Conservation (phyloP, 1,284 basidiomycete species). For the Mrakiaceae sp. region DNA sequence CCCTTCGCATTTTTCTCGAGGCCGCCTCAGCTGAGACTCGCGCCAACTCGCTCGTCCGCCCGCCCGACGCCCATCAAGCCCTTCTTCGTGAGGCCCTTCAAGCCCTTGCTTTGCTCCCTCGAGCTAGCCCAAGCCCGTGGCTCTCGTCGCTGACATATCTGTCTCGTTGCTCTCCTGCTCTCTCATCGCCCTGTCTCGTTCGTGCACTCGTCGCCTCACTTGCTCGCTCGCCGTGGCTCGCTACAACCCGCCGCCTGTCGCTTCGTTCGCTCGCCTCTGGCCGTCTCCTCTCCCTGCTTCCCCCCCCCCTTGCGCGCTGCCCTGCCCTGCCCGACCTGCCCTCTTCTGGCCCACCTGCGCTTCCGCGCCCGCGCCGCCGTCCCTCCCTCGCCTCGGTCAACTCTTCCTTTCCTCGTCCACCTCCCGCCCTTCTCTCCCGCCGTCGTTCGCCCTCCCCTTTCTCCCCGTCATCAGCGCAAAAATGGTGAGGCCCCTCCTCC, state of each 20-base stretch:
- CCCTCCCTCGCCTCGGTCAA: neutral
- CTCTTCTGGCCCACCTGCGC: neutral
- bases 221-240: neutral
- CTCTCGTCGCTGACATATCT: too few species aligned
- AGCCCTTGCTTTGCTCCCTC: too few species aligned
- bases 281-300: neutral
- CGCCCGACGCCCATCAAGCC: too few species aligned
- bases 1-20: too few species aligned
- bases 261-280: neutral
- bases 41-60: too few species aligned
- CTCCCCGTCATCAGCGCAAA: neutral
- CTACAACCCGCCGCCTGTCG: neutral
- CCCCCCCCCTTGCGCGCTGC: neutral
- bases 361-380: too few species aligned
- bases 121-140: too few species aligned
- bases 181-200: too few species aligned
- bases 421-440: neutral
- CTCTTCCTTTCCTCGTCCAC: neutral
- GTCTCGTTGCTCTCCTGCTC: too few species aligned
- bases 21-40: too few species aligned
- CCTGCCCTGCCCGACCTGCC: neutral
- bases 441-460: neutral
- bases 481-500: neutral
- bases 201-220: neutral
- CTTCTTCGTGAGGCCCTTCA: too few species aligned